Evolutionary conservation across 1,284 basidiomycete species (phyloP).

Genomic region (Irpex lacteus): DNA sequence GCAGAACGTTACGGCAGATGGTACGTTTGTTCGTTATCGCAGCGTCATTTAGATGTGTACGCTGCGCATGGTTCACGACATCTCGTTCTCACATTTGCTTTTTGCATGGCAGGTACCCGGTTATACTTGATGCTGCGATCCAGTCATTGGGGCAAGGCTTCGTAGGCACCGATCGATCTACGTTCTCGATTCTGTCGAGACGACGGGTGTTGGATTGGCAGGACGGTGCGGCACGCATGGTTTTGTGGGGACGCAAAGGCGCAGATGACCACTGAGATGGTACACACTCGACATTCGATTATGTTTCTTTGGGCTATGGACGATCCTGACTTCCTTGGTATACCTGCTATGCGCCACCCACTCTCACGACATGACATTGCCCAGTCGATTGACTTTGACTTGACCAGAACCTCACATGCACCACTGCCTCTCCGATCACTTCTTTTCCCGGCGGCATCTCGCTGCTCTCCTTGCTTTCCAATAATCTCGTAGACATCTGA

Average conservation of each 20-base stretch:
- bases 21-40: conserved; percentile 34
- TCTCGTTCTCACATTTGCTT: background rate
- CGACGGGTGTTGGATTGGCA: conserved; percentile 65
- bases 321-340: background rate
- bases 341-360: background rate
- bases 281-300: background rate
- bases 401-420: background rate
- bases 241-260: conserved; percentile 52
- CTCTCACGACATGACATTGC: background rate
- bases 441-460: background rate
- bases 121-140: conserved; percentile 68
- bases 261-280: conserved; percentile 31
- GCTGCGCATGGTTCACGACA: background rate
- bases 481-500: background rate
- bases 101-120: conserved; percentile 50
- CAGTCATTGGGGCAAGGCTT: conserved; percentile 65
- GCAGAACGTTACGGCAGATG: conserved; percentile 54
- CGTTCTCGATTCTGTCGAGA: conserved; percentile 63
- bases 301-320: background rate
- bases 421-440: background rate
- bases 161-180: conserved; percentile 67
- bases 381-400: background rate
- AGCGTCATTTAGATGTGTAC: background rate
- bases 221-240: conserved; percentile 45
- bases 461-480: background rate